Evolutionary conservation across 371 early-diverging fungal genomes (phyloP).

Genomic region (Actinomucor elegans): DNA sequence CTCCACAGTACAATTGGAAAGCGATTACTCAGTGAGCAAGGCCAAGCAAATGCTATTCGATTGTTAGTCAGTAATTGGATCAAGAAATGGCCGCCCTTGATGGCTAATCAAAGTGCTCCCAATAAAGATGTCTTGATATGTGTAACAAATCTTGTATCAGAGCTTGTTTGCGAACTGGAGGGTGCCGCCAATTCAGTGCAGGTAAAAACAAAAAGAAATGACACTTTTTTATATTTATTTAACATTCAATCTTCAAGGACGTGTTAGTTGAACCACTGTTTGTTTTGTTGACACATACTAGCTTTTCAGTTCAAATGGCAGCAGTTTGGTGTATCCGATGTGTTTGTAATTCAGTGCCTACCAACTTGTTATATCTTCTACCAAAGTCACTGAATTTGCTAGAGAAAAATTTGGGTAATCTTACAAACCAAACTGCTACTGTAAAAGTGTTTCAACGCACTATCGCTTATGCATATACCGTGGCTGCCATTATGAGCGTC

Average conservation of each 20-base stretch:
- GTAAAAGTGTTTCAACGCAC: constrained; percentile 55
- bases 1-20: constrained; percentile 77
- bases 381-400: constrained; percentile 58
- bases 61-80: constrained; percentile 68
- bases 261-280: constrained; percentile 64
- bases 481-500: constrained; percentile 73
- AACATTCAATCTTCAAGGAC: constrained; percentile 43
- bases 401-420: constrained; percentile 57
- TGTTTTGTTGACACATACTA: constrained; percentile 66
- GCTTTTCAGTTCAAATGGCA: constrained; percentile 72
- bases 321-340: constrained; percentile 77
- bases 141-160: constrained; percentile 73
- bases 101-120: constrained; percentile 62
- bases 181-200: constrained; percentile 73
- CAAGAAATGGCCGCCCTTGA: constrained; percentile 68
- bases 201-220: constrained; percentile 22
- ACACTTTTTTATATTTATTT: too few species aligned
- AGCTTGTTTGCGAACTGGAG: constrained; percentile 76
- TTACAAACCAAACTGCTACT: constrained; percentile 44
- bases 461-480: constrained; percentile 64
- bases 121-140: constrained; percentile 62
- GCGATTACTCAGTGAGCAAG: constrained; percentile 74
- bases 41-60: constrained; percentile 73
- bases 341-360: constrained; percentile 67
- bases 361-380: constrained; percentile 61